Conservation (phyloP, 768 basidiomycete genomes). For the Panaeolus cyanescens region DNA sequence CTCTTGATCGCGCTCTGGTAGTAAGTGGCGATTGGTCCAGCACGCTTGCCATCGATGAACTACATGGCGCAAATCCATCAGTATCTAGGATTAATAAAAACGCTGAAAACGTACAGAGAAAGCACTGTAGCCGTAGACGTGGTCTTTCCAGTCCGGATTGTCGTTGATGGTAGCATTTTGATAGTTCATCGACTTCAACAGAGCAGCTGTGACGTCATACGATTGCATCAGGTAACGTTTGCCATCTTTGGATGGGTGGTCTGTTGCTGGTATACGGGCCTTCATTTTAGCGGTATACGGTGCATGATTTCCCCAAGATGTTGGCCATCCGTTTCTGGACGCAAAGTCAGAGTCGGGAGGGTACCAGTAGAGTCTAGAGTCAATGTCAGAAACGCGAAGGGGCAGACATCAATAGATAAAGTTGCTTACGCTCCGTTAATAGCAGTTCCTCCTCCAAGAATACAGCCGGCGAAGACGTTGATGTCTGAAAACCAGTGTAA, state of each 20-base stretch:
- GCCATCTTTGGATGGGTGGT: slow-evolving; percentile 61
- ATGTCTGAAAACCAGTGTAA: slow-evolving; percentile 38
- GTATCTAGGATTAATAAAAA: background rate
- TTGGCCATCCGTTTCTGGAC: slow-evolving; percentile 51
- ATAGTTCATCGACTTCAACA: slow-evolving; percentile 53
- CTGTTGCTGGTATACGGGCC: slow-evolving; percentile 56
- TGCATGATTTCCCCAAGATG: slow-evolving; percentile 51
- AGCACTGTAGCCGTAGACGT: slow-evolving; percentile 57
- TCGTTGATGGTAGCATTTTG: slow-evolving; percentile 55
- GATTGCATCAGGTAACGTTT: slow-evolving; percentile 57
- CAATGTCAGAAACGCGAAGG: background rate
- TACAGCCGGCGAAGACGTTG: slow-evolving; percentile 63
- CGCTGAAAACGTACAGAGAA: slow-evolving; percentile 32
- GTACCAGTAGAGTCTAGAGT: slow-evolving; percentile 50
- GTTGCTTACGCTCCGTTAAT: slow-evolving; percentile 61
- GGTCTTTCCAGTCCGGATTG: slow-evolving; percentile 57
- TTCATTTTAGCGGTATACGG: slow-evolving; percentile 51
- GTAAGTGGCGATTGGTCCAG: slow-evolving; percentile 62
- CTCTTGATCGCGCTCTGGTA: slow-evolving; percentile 56
- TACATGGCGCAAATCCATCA: slow-evolving; percentile 6
- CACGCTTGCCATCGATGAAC: slow-evolving; percentile 49
- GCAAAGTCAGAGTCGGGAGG: slow-evolving; percentile 56
- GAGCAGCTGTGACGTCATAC: slow-evolving; percentile 40
- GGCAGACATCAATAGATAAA: background rate
- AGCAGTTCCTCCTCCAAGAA: slow-evolving; percentile 63